Evolutionary conservation across 2,329 filamentous ascomycete genomes (phyloP).

Genomic region (Teratosphaeria nubilosa): DNA sequence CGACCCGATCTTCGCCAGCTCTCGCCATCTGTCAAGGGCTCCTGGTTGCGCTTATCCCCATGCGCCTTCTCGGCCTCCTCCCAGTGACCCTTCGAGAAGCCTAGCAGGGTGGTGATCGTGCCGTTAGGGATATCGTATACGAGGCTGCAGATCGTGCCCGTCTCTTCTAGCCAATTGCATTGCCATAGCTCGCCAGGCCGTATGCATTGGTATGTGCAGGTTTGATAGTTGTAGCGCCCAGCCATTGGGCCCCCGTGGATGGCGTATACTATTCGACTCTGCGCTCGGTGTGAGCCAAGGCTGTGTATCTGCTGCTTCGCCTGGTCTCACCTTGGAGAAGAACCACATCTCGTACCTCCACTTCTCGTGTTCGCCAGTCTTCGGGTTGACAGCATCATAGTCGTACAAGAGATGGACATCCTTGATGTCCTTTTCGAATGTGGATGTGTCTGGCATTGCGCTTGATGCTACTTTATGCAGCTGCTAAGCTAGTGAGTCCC

Average conservation of each 20-base stretch:
- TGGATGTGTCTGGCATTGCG: background rate
- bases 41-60: conserved; percentile 45
- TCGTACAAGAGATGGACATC: conserved; percentile 49
- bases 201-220: conserved; percentile 43
- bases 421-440: conserved; percentile 42
- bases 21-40: conserved; percentile 43
- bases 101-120: conserved; percentile 43
- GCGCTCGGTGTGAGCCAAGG: background rate
- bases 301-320: background rate
- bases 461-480: background rate
- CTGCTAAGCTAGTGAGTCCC: background rate
- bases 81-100: conserved; percentile 47
- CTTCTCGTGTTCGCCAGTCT: conserved; percentile 42
- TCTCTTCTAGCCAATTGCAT: conserved; percentile 48
- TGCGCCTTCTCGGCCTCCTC: conserved; percentile 40
- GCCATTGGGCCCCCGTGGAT: conserved; percentile 53
- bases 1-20: conserved; percentile 38
- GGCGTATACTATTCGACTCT: conserved; percentile 43
- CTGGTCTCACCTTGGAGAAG: conserved; percentile 22
- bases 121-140: conserved; percentile 45
- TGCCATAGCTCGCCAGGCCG: conserved; percentile 46
- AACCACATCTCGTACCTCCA: conserved; percentile 56
- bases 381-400: conserved; percentile 39
- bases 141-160: conserved; percentile 45
- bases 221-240: conserved; percentile 44